These are phyloP conservation scores for Colletotrichum godetiae DNA, from an alignment of 2,329 filamentous ascomycete genomes.

Conservation along the genomic window DNA sequence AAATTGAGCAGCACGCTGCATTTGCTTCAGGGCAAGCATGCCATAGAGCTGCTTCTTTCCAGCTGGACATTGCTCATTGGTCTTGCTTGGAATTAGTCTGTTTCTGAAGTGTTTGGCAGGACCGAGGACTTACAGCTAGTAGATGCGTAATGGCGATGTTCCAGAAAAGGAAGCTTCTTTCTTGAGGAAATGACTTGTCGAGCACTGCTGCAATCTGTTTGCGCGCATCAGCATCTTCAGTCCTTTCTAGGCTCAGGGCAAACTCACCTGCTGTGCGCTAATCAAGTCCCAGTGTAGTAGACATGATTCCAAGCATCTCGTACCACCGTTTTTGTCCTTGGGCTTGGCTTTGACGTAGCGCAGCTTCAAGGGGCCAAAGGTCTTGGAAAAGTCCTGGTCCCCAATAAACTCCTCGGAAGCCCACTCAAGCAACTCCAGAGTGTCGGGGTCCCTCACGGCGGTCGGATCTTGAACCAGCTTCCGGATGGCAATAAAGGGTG, in stretches of 20 bases:
- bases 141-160: slow-evolving; percentile 66
- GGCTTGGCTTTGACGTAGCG: slow-evolving; percentile 65
- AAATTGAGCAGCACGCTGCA: slow-evolving; percentile 60
- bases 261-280: slow-evolving; percentile 65
- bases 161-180: slow-evolving; percentile 63
- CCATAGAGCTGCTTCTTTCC: slow-evolving; percentile 64
- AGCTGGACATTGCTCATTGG: slow-evolving; percentile 57
- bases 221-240: not conserved
- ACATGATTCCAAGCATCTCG: slow-evolving; percentile 63
- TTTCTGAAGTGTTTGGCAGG: no score
- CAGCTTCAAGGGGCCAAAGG: slow-evolving; percentile 61
- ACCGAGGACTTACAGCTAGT: slow-evolving; percentile 56
- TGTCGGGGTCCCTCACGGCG: slow-evolving; percentile 60
- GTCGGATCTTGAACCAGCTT: slow-evolving; percentile 59
- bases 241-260: not conserved
- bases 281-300: slow-evolving; percentile 65
- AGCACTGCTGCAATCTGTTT: slow-evolving; percentile 64
- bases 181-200: slow-evolving; percentile 61
- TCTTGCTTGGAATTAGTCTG: slow-evolving; percentile 44
- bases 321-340: slow-evolving; percentile 54
- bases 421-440: slow-evolving; percentile 67
- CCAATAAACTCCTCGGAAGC: slow-evolving; percentile 53
- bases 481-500: slow-evolving; percentile 56
- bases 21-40: slow-evolving; percentile 62
- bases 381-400: slow-evolving; percentile 56